These are phyloP conservation scores for Graphilbum fragrans DNA, from an alignment of 2,329 filamentous ascomycete genomes.

Conservation along the genomic window DNA sequence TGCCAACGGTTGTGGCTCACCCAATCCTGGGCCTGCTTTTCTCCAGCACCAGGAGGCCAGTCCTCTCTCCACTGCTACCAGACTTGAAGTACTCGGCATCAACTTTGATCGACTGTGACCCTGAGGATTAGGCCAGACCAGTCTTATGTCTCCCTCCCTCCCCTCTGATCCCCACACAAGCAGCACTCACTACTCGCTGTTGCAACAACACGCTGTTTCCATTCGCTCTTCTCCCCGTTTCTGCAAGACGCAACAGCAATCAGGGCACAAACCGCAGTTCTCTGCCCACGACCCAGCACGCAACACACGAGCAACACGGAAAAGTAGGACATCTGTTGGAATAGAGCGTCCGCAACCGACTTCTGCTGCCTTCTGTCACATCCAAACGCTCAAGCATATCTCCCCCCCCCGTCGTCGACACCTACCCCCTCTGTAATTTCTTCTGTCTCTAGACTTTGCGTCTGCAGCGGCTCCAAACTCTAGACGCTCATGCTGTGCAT, in stretches of 20 bases:
- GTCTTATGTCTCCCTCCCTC: background rate
- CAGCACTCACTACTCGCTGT: background rate
- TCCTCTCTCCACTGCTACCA: conserved; percentile 9
- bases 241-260: no score
- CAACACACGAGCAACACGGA: background rate
- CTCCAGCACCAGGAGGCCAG: conserved; percentile 2
- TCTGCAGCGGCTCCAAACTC: no score
- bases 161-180: background rate
- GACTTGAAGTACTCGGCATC: conserved; percentile 5
- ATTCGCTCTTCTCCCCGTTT: background rate
- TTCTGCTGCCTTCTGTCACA: no score
- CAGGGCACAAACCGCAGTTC: no score
- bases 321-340: background rate
- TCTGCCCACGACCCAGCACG: background rate
- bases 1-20: conserved; percentile 2
- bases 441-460: background rate
- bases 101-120: conserved; percentile 10
- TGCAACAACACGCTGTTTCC: background rate
- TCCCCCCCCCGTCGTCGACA: no score
- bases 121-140: conserved; percentile 1
- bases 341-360: no score
- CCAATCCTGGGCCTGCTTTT: background rate
- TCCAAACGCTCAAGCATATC: no score
- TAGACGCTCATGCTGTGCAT: no score
- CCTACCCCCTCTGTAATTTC: background rate